These are phyloP conservation scores for Aspergillus thermomutatus DNA, from an alignment of 2,329 filamentous ascomycete species.

Conservation along the genomic window DNA sequence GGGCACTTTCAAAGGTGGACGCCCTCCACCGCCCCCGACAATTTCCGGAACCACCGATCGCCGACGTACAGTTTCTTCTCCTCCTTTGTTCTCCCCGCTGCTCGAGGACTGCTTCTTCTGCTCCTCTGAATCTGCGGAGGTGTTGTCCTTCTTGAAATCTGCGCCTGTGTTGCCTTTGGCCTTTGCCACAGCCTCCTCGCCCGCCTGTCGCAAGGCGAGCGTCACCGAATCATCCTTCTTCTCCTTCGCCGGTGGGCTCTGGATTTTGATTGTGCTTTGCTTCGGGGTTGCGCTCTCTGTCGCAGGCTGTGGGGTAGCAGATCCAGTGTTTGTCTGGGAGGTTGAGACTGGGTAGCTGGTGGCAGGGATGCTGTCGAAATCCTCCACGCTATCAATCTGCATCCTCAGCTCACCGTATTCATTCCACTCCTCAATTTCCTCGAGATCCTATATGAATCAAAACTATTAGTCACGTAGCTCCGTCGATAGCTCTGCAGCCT, in stretches of 20 bases:
- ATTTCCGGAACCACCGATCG: constrained; percentile 32
- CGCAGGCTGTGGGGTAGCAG: constrained; percentile 22
- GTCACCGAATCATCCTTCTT: constrained; percentile 38
- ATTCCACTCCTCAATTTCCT: constrained; percentile 98
- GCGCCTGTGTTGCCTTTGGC: constrained; percentile 29
- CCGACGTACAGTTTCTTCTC: constrained; percentile 21
- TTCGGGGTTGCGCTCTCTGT: constrained; percentile 22
- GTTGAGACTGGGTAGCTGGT: constrained; percentile 23
- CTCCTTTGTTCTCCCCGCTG: constrained; percentile 13
- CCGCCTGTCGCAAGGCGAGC: constrained; percentile 42
- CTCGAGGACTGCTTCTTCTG: constrained; percentile 14
- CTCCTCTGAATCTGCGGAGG: constrained; percentile 14
- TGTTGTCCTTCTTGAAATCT: constrained; percentile 11
- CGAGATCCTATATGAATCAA: constrained; percentile 65
- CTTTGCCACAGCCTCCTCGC: constrained; percentile 38
- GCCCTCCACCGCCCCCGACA: constrained; percentile 18
- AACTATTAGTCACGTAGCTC: constrained; percentile 6
- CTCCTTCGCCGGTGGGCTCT: constrained; percentile 36
- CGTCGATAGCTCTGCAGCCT: not conserved
- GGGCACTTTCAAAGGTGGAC: constrained; percentile 30
- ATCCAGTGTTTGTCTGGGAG: constrained; percentile 23
- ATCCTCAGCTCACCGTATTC: constrained; percentile 94
- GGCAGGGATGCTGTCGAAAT: constrained; percentile 30
- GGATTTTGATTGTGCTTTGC: constrained; percentile 40
- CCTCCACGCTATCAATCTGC: constrained; percentile 58